Conservation (phyloP, 352 stramenopile species). For the Globisporangium spinosum region DNA sequence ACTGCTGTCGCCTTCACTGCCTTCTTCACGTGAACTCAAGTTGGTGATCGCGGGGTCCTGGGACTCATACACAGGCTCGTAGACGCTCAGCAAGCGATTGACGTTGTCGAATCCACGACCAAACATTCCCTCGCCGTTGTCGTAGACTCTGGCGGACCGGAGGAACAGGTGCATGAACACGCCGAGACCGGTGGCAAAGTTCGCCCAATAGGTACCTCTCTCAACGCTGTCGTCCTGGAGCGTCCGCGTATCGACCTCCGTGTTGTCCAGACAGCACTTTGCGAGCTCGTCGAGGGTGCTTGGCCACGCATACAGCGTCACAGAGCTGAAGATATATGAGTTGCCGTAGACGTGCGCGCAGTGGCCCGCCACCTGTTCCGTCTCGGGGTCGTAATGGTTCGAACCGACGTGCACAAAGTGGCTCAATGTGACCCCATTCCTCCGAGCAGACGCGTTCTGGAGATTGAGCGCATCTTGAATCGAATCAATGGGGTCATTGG, state of each 20-base stretch:
- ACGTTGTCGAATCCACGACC: constrained; percentile 67
- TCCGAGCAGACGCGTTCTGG: constrained; percentile 16
- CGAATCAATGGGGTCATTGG: constrained; percentile 20
- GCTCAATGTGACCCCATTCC: constrained; percentile 26
- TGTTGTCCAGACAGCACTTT: constrained; percentile 50
- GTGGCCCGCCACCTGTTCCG: constrained; percentile 40
- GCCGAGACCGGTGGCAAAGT: constrained; percentile 58
- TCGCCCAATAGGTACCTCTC: constrained; percentile 50
- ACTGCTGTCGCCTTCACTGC: neutral
- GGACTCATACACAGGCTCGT: constrained; percentile 17
- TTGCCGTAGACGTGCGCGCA: constrained; percentile 43
- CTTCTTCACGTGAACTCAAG: constrained; percentile 1
- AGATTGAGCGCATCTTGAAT: constrained; percentile 3
- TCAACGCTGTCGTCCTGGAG: constrained; percentile 57
- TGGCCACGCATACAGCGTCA: constrained; percentile 58
- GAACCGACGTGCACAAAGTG: constrained; percentile 68
- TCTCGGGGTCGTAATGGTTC: constrained; percentile 49
- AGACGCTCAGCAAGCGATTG: constrained; percentile 54
- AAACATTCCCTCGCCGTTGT: constrained; percentile 55
- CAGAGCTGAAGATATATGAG: constrained; percentile 59
- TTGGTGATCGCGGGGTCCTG: neutral
- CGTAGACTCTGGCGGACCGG: constrained; percentile 38
- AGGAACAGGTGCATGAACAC: constrained; percentile 67
- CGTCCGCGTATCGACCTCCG: constrained; percentile 32
- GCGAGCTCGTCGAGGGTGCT: constrained; percentile 41